phyloP scores from a whole-genome alignment of 2,329 filamentous ascomycete species.

The Botrytis deweyae region DNA sequence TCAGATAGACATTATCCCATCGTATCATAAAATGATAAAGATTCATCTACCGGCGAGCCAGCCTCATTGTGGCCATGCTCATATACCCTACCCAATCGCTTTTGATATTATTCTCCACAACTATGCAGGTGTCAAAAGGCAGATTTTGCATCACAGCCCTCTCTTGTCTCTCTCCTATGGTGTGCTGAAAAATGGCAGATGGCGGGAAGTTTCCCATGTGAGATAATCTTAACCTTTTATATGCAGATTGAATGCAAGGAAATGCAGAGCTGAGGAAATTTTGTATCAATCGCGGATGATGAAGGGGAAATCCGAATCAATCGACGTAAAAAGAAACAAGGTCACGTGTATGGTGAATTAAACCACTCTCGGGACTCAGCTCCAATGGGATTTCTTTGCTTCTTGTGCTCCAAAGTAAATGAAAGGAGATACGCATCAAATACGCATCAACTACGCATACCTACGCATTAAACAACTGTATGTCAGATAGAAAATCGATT shows the following conservation, averaged over 20 bases:
- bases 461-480: slow-evolving; percentile 19
- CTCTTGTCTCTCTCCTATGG: too few species aligned
- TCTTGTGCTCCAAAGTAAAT: slow-evolving; percentile 7
- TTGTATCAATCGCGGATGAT: slow-evolving; percentile 10
- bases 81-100: slow-evolving; percentile 5
- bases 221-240: slow-evolving; percentile 15
- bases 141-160: slow-evolving; percentile 7
- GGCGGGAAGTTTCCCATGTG: neutral
- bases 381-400: slow-evolving; percentile 13
- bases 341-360: neutral
- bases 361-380: neutral
- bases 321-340: neutral
- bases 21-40: slow-evolving; percentile 15
- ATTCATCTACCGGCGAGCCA: slow-evolving; percentile 12
- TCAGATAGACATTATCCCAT: slow-evolving; percentile 5
- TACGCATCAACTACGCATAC: slow-evolving; percentile 18
- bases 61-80: slow-evolving; percentile 18
- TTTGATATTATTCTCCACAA: neutral
- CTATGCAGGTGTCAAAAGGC: slow-evolving; percentile 16
- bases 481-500: slow-evolving; percentile 21
- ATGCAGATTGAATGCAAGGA: slow-evolving; percentile 8
- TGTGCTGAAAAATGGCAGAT: slow-evolving; percentile 2
- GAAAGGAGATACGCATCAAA: slow-evolving; percentile 3
- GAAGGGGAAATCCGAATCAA: slow-evolving; percentile 20
- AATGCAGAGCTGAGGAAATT: slow-evolving; percentile 5